Conservation (phyloP, 140 eudicot species). For the Stevia rebaudiana region DNA sequence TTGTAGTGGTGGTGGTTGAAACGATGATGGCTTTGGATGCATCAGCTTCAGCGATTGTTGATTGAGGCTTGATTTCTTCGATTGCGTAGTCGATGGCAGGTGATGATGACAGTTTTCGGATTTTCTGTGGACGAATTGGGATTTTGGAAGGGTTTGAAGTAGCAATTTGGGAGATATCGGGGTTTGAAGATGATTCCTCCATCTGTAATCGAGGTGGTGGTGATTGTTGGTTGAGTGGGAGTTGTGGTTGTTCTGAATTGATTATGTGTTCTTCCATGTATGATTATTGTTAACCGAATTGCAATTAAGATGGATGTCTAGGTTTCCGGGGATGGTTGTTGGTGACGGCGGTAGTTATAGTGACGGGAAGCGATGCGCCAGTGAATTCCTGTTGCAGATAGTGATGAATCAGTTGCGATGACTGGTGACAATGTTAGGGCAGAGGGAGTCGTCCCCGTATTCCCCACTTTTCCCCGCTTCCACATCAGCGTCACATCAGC, state of each 20-base stretch:
- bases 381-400: constrained; percentile 2
- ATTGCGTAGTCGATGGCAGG: not conserved
- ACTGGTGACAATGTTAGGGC: not conserved
- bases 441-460: too few relatives aligned
- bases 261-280: constrained; percentile 28
- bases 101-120: constrained; percentile 55
- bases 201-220: constrained; percentile 16
- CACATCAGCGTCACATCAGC: too few relatives aligned
- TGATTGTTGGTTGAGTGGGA: constrained; percentile 20
- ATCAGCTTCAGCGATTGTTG: constrained; percentile 26
- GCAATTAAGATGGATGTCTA: not conserved
- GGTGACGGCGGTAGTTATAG: not conserved
- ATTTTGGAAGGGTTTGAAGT: constrained; percentile 65
- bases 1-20: constrained; percentile 15
- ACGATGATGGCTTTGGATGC: constrained; percentile 23
- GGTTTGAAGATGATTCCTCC: not conserved
- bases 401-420: not conserved
- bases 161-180: constrained; percentile 29
- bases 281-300: not conserved
- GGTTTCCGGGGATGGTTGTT: constrained; percentile 13
- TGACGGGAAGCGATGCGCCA: not conserved
- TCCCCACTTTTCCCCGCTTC: too few relatives aligned
- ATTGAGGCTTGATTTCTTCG: constrained; percentile 6
- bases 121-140: constrained; percentile 86
- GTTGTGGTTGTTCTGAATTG: constrained; percentile 14